phyloP scores from a whole-genome alignment of 2,329 filamentous ascomycete genomes.

The Ophiosphaerella korrae region DNA sequence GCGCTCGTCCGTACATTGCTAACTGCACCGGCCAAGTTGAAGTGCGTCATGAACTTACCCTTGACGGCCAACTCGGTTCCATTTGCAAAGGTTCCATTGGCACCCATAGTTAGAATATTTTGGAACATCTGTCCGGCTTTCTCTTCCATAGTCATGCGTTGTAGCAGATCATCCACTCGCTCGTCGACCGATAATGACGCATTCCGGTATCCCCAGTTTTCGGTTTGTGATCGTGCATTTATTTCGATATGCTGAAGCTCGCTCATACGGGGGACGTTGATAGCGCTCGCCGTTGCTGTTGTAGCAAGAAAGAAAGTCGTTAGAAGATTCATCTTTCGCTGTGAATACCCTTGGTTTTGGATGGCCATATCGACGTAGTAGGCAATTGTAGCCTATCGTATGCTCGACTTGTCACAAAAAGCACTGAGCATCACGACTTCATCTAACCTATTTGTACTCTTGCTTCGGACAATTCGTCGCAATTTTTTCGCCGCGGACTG shows the following conservation, averaged over 20 bases:
- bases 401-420: background rate
- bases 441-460: conserved; percentile 15
- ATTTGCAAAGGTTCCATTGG: conserved; percentile 42
- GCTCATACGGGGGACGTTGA: conserved; percentile 9
- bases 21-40: conserved; percentile 55
- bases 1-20: conserved; percentile 44
- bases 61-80: conserved; percentile 42
- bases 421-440: background rate
- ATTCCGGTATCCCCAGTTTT: conserved; percentile 42
- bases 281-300: conserved; percentile 16
- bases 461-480: background rate
- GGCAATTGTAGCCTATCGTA: background rate
- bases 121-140: conserved; percentile 58
- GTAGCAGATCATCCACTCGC: conserved; percentile 53
- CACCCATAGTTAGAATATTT: conserved; percentile 38
- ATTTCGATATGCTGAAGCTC: conserved; percentile 4
- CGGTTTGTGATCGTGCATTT: conserved; percentile 9
- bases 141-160: conserved; percentile 55
- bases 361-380: conserved; percentile 12
- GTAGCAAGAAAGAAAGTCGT: conserved; percentile 19
- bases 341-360: conserved; percentile 6
- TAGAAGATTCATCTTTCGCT: conserved; percentile 17
- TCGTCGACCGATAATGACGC: conserved; percentile 51
- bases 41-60: conserved; percentile 51
- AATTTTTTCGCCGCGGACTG: conserved; percentile 1